phyloP scores from a whole-genome alignment of 2,329 filamentous ascomycete species.

The Penicillium nordicum region DNA sequence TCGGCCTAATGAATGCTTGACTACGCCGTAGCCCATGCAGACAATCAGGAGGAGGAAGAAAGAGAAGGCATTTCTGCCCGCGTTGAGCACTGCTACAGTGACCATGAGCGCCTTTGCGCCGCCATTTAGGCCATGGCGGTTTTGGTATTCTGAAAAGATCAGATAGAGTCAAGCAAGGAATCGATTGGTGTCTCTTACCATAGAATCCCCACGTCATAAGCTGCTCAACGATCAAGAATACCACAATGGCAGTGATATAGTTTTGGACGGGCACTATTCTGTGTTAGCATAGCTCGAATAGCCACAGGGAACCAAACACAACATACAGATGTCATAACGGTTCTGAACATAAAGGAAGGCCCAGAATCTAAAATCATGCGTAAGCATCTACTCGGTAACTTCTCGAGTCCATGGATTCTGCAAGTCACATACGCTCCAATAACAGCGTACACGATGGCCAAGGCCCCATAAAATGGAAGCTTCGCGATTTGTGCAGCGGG shows the following conservation, averaged over 20 bases:
- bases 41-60: constrained; percentile 98
- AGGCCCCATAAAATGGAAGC: constrained; percentile 90
- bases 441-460: constrained; percentile 89
- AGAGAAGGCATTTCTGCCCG: constrained; percentile 92
- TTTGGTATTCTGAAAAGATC: constrained; percentile 72
- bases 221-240: constrained; percentile 94
- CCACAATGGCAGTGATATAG: constrained; percentile 94
- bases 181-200: constrained; percentile 49
- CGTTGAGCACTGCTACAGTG: constrained; percentile 88
- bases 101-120: constrained; percentile 84
- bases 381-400: constrained; percentile 17
- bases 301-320: constrained; percentile 27
- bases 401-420: not conserved
- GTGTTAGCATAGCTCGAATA: constrained; percentile 32
- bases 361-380: constrained; percentile 64
- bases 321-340: constrained; percentile 77
- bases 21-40: constrained; percentile 98
- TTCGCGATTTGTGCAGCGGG: constrained; percentile 95
- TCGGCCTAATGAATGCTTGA: constrained; percentile 85
- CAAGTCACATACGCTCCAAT: constrained; percentile 60
- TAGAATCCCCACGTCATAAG: constrained; percentile 99
- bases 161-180: constrained; percentile 24
- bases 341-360: constrained; percentile 94
- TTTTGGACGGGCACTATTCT: constrained; percentile 84
- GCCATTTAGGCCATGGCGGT: constrained; percentile 78